These are phyloP conservation scores for Phytophthora constricta DNA, from an alignment of 352 stramenopile genomes.

Conservation along the genomic window DNA sequence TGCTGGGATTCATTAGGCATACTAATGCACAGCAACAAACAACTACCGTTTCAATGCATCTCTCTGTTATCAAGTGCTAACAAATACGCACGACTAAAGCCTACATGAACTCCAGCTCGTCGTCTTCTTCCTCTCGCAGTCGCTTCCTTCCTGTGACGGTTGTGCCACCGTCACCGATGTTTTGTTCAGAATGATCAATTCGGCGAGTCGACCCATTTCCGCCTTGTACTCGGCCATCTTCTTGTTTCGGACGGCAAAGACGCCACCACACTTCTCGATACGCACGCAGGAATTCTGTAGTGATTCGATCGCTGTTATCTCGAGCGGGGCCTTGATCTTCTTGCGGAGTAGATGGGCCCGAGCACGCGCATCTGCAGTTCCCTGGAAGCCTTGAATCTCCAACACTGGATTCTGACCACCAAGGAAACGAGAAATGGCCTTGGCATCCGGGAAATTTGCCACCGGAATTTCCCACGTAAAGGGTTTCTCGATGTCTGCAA, in stretches of 20 bases:
- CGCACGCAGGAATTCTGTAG: not conserved
- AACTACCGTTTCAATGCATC: too few relatives aligned
- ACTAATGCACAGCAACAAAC: too few relatives aligned
- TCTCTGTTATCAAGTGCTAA: not conserved
- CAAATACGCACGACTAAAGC: not conserved
- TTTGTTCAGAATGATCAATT: not conserved
- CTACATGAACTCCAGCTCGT: not conserved
- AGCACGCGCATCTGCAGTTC: constrained; percentile 5
- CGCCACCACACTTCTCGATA: not conserved
- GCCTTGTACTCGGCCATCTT: constrained; percentile 2
- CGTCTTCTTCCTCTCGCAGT: constrained; percentile 1
- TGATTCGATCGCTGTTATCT: not conserved
- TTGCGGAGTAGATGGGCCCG: constrained; percentile 9
- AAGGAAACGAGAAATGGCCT: constrained; percentile 9
- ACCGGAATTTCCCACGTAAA: constrained; percentile 14
- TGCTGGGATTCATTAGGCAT: too few relatives aligned
- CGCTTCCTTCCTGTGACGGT: constrained; percentile 1
- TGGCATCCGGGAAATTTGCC: constrained; percentile 7
- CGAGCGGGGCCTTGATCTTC: not conserved
- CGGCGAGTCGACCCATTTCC: constrained; percentile 2
- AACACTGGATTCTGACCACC: constrained; percentile 2
- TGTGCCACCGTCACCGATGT: not conserved
- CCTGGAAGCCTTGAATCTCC: constrained; percentile 7
- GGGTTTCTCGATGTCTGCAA: constrained; percentile 3
- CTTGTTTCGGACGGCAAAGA: not conserved